Evolutionary conservation across 805 yeast species (phyloP).

Genomic region (Lipomyces yamanashiensis): DNA sequence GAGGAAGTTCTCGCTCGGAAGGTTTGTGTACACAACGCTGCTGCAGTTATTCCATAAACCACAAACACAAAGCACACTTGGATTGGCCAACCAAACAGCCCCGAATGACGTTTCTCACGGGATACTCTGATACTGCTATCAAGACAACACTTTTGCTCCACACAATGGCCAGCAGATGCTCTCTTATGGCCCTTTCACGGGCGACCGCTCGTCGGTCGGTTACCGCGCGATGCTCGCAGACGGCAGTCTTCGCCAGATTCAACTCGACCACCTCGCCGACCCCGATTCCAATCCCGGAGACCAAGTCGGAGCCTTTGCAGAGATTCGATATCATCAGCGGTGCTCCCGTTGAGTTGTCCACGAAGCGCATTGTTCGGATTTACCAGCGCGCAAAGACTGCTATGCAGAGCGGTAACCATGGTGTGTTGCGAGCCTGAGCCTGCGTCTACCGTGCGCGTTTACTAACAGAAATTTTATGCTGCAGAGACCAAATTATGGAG

Average conservation of each 20-base stretch:
- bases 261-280: conserved; percentile 24
- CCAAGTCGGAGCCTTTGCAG: conserved; percentile 40
- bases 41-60: conserved; percentile 7
- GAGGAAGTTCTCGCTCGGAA: conserved; percentile 2
- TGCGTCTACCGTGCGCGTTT: neutral
- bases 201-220: conserved; percentile 1
- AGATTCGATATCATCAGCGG: conserved; percentile 69
- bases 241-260: conserved; percentile 9
- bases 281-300: conserved; percentile 15
- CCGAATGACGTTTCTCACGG: neutral
- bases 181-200: conserved; percentile 15
- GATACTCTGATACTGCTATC: neutral
- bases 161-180: conserved; percentile 24
- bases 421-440: conserved; percentile 25
- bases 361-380: conserved; percentile 73
- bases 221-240: neutral
- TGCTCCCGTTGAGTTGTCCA: conserved; percentile 68
- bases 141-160: neutral
- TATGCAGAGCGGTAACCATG: conserved; percentile 68
- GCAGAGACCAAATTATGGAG: conserved; percentile 59
- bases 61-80: neutral
- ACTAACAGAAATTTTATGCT: neutral
- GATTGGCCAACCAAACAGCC: conserved; percentile 28
- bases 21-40: neutral
- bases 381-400: conserved; percentile 79